phyloP scores from a whole-genome alignment of 1,139 yeast species.

The Blastobotrys persicus region DNA sequence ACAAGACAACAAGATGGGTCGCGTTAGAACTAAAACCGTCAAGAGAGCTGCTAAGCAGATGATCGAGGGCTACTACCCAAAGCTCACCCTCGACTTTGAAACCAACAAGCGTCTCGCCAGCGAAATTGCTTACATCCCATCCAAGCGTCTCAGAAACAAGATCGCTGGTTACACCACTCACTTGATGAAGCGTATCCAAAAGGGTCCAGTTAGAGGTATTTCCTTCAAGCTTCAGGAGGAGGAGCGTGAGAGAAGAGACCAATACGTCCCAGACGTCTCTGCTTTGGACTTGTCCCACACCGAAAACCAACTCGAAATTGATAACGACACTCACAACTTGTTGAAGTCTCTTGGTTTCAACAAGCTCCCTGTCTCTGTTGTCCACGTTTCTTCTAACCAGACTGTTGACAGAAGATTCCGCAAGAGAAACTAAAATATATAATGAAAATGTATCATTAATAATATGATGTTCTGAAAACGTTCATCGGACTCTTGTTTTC shows the following conservation, averaged over 20 bases:
- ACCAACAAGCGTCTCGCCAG: conserved; percentile 99
- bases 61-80: conserved; percentile 99
- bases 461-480: background rate
- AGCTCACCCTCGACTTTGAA: conserved; percentile 99
- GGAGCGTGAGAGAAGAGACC: conserved; percentile 99
- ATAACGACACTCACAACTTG: conserved; percentile 95
- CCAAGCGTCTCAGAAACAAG: conserved; percentile 99
- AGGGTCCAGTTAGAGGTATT: conserved; percentile 99
- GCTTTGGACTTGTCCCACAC: conserved; percentile 98
- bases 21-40: conserved; percentile 85
- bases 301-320: conserved; percentile 96
- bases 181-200: conserved; percentile 99
- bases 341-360: conserved; percentile 92
- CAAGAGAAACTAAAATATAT: conserved; percentile 70
- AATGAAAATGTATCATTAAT: conserved; percentile 8
- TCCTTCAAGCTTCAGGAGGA: conserved; percentile 99
- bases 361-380: conserved; percentile 87
- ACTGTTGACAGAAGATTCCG: conserved; percentile 90
- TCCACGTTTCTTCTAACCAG: conserved; percentile 91
- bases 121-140: conserved; percentile 98
- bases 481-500: too few relatives aligned
- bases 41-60: conserved; percentile 99
- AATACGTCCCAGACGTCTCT: conserved; percentile 99
- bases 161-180: conserved; percentile 99
- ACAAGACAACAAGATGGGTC: conserved; percentile 28